Evolutionary conservation across 129 eudicot genomes (phyloP), one percentile per base, ranked within the genome.

Genomic region (Centella asiatica): DNA sequence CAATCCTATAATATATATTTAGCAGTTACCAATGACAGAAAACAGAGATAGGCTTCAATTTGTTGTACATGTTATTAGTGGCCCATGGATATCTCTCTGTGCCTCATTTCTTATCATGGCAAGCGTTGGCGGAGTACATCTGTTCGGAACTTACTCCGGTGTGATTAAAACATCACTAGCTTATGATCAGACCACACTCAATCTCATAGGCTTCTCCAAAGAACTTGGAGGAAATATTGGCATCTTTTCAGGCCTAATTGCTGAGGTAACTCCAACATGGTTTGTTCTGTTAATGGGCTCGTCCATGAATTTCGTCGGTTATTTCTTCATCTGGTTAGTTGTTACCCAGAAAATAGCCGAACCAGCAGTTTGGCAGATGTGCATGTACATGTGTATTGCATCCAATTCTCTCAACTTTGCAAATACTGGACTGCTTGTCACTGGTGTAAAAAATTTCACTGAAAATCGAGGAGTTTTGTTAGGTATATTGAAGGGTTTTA

Each of bases 371-470:
- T 89, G 90, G 90, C 95, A 79, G 0, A 76, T 89, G 90, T 89
- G 97, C 23, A 0, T 78, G 52, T 89, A 89, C 46, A 89, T 89
- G 29, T 85, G 87, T 67, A 53, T 89, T 3, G 97, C 84, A 3
- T 95, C 97, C 28, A 89, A 89, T 33, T 84, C 97, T 0, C 97
- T 82, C 64, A 85, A 80, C 64, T 89, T 89, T 15, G 90, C 88
- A 2, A 89, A 89, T 69, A 89, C 90, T 0, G 90, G 97, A 15
- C 80, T 85, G 8, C 79, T 89, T 0, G 88, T 76, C 3, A 82
- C 83, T 6, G 64, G 81, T 10, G 82, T 89, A 4, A 80, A 61
- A 46, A 89, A 89, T 68, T 89, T 89, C 69, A 95, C 95, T 4
- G 80, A 85, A 23, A 72, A 81, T 25, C 57, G 95, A 45, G 97